Base-by-base conservation (phyloP, 192 early-diverging fungal species). In the Coemansia sp. region DNA sequence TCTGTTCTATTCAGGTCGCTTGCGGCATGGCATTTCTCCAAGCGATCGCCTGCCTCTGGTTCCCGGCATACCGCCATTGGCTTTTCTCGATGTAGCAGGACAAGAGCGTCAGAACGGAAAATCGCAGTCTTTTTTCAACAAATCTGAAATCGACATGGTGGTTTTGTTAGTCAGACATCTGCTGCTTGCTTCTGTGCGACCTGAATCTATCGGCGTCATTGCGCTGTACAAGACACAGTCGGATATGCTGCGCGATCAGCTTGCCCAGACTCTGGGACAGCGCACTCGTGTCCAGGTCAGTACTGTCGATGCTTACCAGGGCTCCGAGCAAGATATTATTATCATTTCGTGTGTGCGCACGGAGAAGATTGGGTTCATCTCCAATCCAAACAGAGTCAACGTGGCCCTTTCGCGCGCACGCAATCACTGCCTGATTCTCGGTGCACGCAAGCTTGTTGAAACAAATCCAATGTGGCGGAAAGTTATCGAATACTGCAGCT, bases 241-340 rank as follows among this genome's bases (percentile, higher is more conserved):
- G 0, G 77, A 72, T 25, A 83, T 83, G 71, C 48, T 83, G 52
- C 63, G 56, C 34, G 76, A 76, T 18, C 67, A 56, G 48, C 63
- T 85, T 42, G 55, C 49, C 10, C 20, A 18, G 28, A 31, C 33
- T 0, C 51, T 72, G 40, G 63, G 69, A 32, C 64, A 68, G 56
- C 68, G 60, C 11, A 45, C 42, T 11, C 42, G 71, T n/a, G 71
- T 84, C 45, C 69, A 79, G 48, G 79, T 86, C 28, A 82, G 76
- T 52, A 86, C 84, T 0, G 84, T 86, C 11, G 84, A 86, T 62
- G 83, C 83, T 12, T 86, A 85, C 67, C 85, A 86, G 63, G 85
- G 85, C 0, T 77, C 81, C 11, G 85, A 86, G 69, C 83, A 80
- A 42, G 75, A 81, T 7, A 56, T 86, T 2, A 82, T 86, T 42